phyloP scores from a whole-genome alignment of 2,329 filamentous ascomycete species.

The Aspergillus costaricaensis region DNA sequence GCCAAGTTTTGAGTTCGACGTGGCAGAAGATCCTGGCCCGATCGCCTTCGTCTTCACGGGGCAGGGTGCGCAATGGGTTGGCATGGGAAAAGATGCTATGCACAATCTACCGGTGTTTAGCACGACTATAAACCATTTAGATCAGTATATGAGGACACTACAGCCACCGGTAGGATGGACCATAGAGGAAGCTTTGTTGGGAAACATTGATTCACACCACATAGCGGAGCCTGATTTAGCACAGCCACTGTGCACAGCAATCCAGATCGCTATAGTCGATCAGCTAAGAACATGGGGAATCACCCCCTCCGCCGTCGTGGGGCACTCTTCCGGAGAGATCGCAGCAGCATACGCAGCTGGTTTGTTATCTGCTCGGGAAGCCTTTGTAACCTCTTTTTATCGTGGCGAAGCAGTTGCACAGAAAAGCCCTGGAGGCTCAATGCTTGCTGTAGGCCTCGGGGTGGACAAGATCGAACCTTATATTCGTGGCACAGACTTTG shows the following conservation, averaged over 20 bases:
- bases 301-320: conserved; percentile 26
- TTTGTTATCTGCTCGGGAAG: not conserved
- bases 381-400: not conserved
- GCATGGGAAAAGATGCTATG: conserved; percentile 36
- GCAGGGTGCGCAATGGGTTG: conserved; percentile 40
- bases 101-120: conserved; percentile 20
- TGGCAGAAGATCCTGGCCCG: not conserved
- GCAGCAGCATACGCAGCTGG: conserved; percentile 37
- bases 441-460: not conserved
- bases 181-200: not conserved
- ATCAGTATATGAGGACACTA: conserved; percentile 11
- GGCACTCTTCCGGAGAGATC: conserved; percentile 42
- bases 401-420: not conserved
- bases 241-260: conserved; percentile 36
- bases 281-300: conserved; percentile 30
- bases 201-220: not conserved
- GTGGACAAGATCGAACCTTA: not conserved
- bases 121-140: conserved; percentile 19
- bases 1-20: not conserved
- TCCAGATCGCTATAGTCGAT: conserved; percentile 38
- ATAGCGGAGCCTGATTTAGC: conserved; percentile 27
- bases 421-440: not conserved
- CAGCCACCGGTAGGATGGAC: not conserved
- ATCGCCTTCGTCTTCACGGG: conserved; percentile 37
- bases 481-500: not conserved